Evolutionary conservation across 129 eudicot species (phyloP).

Genomic region (Calendula officinalis): DNA sequence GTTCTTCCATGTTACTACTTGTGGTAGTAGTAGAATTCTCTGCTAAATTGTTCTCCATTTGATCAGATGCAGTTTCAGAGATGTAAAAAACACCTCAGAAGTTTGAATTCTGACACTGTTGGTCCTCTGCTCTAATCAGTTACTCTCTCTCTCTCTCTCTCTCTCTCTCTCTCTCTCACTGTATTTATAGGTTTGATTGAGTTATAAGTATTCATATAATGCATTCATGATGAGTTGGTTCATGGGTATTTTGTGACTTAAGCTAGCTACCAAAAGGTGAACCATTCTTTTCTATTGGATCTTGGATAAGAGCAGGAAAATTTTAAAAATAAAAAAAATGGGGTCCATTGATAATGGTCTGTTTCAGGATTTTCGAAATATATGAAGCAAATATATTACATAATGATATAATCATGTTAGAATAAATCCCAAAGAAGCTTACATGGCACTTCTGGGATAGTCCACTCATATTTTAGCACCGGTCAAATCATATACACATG

Average conservation of each 20-base stretch:
- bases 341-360: constrained; percentile 32
- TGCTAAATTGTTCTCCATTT: constrained; percentile 44
- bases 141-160: constrained; percentile 3
- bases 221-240: constrained; percentile 15
- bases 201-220: constrained; percentile 16
- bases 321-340: constrained; percentile 25
- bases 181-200: constrained; percentile 21
- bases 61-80: constrained; percentile 22
- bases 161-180: not conserved
- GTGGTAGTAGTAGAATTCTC: constrained; percentile 18
- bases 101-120: constrained; percentile 10
- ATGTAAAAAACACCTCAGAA: not conserved
- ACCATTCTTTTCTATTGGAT: constrained; percentile 22
- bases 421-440: not conserved
- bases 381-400: constrained; percentile 29
- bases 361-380: constrained; percentile 26
- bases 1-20: constrained; percentile 31
- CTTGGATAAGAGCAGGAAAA: constrained; percentile 27
- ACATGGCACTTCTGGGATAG: constrained; percentile 10
- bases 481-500: not conserved
- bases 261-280: constrained; percentile 14
- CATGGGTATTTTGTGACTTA: constrained; percentile 25
- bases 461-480: constrained; percentile 11
- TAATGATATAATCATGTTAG: not conserved
- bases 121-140: no score